A percentile compares a stretch with the other conserved stretches of the same genome.
Conservation (phyloP, 257 asterid genomes). For the Gentiana macrophylla region DNA sequence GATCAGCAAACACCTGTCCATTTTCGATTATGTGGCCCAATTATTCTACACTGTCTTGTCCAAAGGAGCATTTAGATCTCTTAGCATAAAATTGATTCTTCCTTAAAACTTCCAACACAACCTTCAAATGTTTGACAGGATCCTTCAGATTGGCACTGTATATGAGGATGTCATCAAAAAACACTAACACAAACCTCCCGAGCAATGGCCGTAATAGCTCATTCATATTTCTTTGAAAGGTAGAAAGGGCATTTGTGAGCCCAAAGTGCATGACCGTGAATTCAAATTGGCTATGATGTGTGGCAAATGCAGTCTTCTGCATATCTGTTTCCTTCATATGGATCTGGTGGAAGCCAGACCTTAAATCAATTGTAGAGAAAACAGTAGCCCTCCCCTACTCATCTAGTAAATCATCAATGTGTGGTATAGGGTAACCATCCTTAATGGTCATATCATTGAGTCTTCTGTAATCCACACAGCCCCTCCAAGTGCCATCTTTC, state of each 20-base stretch:
- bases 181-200: not conserved
- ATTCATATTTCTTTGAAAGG: not conserved
- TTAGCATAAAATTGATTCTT: not conserved
- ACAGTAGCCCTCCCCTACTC: not conserved
- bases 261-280: not conserved
- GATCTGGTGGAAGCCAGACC: too few relatives aligned
- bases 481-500: not conserved
- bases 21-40: too few relatives aligned
- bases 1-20: too few relatives aligned
- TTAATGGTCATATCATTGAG: not conserved
- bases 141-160: too few relatives aligned
- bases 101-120: not conserved
- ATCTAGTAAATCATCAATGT: constrained; percentile 5
- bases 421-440: constrained; percentile 9
- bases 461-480: not conserved
- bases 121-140: not conserved
- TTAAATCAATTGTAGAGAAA: constrained; percentile 4
- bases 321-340: not conserved
- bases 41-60: too few relatives aligned
- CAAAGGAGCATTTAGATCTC: not conserved
- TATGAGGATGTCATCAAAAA: too few relatives aligned
- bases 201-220: not conserved
- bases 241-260: not conserved
- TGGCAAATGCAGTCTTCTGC: not conserved
- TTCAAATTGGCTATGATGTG: constrained; percentile 3